Evolutionary conservation across 305 asterid species (phyloP).

Genomic region (Plantago rigida): DNA sequence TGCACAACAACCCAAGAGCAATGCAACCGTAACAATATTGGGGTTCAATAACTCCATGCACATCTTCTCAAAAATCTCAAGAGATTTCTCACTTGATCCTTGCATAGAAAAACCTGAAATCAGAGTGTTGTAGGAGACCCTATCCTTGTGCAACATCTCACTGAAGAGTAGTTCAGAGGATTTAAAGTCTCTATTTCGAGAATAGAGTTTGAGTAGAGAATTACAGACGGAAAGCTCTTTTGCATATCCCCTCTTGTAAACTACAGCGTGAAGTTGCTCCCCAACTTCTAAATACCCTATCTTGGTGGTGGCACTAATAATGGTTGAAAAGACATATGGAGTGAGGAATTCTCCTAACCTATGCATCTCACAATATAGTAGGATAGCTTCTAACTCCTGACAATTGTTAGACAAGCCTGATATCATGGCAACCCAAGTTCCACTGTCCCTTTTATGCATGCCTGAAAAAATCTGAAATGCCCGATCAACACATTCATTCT

Average conservation of each 20-base stretch:
- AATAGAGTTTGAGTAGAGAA: conserved; percentile 72
- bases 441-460: conserved; percentile 55
- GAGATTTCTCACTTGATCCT: conserved; percentile 52
- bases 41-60: conserved; percentile 54
- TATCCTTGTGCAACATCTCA: conserved; percentile 57
- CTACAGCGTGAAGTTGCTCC: conserved; percentile 66
- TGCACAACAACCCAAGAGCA: conserved; percentile 60
- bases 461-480: conserved; percentile 47
- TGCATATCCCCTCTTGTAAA: conserved; percentile 72
- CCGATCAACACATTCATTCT: conserved; percentile 48
- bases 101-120: conserved; percentile 67
- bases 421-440: conserved; percentile 86
- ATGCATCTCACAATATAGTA: conserved; percentile 62
- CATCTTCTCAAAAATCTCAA: conserved; percentile 62
- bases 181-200: conserved; percentile 44
- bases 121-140: conserved; percentile 67
- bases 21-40: conserved; percentile 71
- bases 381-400: conserved; percentile 44
- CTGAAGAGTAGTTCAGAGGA: conserved; percentile 63
- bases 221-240: conserved; percentile 68
- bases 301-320: conserved; percentile 75
- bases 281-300: conserved; percentile 49
- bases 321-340: conserved; percentile 72
- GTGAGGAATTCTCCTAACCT: conserved; percentile 66
- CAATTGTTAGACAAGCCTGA: conserved; percentile 67